A percentile compares a stretch with the other conserved stretches of the same genome.
phyloP scores from a whole-genome alignment of 345 rosid species.

The Boechera stricta region DNA sequence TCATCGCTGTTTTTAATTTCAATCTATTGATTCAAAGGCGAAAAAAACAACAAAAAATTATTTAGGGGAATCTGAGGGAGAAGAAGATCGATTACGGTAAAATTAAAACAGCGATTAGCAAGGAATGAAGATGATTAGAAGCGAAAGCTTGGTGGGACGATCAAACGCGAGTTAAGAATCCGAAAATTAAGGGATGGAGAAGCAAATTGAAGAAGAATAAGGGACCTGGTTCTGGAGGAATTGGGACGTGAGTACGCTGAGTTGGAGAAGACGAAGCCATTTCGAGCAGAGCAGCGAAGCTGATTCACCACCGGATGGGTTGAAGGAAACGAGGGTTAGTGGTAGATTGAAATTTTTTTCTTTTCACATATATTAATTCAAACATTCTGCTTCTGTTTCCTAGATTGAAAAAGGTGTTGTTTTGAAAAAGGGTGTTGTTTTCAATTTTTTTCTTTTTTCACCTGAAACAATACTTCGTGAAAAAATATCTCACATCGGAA shows the following conservation, averaged over 20 bases:
- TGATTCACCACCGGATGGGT: background rate
- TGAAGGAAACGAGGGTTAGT: background rate
- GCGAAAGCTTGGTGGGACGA: slow-evolving; percentile 15
- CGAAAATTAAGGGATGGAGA: background rate
- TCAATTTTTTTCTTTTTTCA: no score
- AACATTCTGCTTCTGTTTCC: no score
- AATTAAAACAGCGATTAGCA: background rate
- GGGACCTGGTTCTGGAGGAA: slow-evolving; percentile 53
- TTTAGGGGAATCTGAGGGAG: background rate
- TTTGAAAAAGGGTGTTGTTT: no score
- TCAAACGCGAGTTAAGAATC: background rate
- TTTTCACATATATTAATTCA: no score
- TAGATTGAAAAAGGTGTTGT: no score
- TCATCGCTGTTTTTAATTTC: no score
- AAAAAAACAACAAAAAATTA: background rate
- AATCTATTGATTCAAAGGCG: background rate
- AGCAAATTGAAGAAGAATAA: slow-evolving; percentile 7
- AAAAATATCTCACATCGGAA: no score
- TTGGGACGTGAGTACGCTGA: slow-evolving; percentile 55
- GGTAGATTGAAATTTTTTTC: no score
- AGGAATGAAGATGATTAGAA: background rate
- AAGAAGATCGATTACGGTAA: background rate
- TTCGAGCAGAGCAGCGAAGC: background rate
- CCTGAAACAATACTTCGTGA: no score
- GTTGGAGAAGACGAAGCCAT: slow-evolving; percentile 69